A percentile compares a stretch with the other conserved stretches of the same genome.
These are phyloP conservation scores for Xylariales sp. DNA, from an alignment of 2,329 filamentous ascomycete genomes.

Conservation along the genomic window DNA sequence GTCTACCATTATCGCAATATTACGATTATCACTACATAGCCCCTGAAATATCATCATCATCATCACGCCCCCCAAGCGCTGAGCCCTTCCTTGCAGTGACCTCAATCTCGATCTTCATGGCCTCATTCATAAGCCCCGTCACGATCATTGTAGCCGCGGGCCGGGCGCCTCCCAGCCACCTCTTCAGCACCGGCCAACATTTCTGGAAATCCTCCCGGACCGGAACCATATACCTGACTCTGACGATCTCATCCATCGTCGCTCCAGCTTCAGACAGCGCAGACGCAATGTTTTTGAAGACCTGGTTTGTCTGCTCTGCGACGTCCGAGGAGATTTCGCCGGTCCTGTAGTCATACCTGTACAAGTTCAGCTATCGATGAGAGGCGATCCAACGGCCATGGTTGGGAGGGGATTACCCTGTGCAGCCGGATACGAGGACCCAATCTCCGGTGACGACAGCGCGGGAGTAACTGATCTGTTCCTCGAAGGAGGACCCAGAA, in stretches of 20 bases:
- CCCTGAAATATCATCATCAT: not conserved
- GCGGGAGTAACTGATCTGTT: constrained; percentile 49
- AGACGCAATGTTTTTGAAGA: constrained; percentile 40
- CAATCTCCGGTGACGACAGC: constrained; percentile 47
- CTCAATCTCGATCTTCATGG: constrained; percentile 32
- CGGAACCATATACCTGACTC: constrained; percentile 48
- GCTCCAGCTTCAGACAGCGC: constrained; percentile 41
- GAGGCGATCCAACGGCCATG: not conserved
- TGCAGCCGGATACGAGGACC: constrained; percentile 51
- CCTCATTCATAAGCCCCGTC: constrained; percentile 45
- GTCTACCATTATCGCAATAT: too few relatives aligned
- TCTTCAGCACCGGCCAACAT: constrained; percentile 45
- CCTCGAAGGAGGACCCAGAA: constrained; percentile 48
- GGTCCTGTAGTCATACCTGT: constrained; percentile 48
- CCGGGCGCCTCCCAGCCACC: constrained; percentile 44
- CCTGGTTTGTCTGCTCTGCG: constrained; percentile 45
- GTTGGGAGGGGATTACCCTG: constrained; percentile 33
- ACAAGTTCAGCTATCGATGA: not conserved
- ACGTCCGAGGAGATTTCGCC: constrained; percentile 40
- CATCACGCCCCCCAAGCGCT: not conserved
- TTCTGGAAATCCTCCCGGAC: constrained; percentile 40
- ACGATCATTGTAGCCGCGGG: constrained; percentile 52
- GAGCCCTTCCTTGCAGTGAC: constrained; percentile 17
- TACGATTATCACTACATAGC: too few relatives aligned
- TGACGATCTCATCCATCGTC: constrained; percentile 41